These are phyloP conservation scores for Favolaschia claudopus DNA, from an alignment of 768 basidiomycete genomes.

Conservation along the genomic window DNA sequence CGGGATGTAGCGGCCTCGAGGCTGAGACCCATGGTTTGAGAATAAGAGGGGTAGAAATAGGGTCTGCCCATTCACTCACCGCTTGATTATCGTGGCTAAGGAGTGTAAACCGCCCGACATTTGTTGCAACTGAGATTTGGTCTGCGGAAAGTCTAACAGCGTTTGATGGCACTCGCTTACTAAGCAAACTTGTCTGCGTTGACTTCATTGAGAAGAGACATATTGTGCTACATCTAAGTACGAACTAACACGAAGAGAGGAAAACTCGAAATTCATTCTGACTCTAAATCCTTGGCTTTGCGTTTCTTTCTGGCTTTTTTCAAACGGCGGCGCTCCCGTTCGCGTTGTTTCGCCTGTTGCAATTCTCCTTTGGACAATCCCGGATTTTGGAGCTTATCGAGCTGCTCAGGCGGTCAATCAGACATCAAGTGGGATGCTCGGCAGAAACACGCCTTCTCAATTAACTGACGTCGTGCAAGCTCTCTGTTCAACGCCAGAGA, in stretches of 20 bases:
- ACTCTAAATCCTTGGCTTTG: conserved; percentile 33
- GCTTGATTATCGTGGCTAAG: conserved; percentile 83
- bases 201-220: conserved; percentile 24
- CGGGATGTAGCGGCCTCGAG: conserved; percentile 93
- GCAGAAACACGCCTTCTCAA: conserved; percentile 73
- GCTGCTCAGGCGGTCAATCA: conserved; percentile 46
- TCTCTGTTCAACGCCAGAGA: conserved; percentile 82
- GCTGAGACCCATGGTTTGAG: conserved; percentile 46
- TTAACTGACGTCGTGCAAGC: conserved; percentile 73
- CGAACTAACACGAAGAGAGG: too few species aligned
- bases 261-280: background rate
- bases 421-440: conserved; percentile 24
- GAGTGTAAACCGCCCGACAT: conserved; percentile 71
- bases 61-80: conserved; percentile 50
- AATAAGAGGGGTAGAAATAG: conserved; percentile 7
- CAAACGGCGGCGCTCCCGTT: conserved; percentile 74
- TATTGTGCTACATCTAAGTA: too few species aligned
- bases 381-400: conserved; percentile 77
- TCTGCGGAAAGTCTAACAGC: background rate
- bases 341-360: conserved; percentile 73
- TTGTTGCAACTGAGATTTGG: too few species aligned
- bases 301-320: conserved; percentile 84
- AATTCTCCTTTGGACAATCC: conserved; percentile 78
- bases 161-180: background rate
- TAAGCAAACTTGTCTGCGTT: conserved; percentile 17